Base-by-base conservation (phyloP, 208 protist genomes). In the Trypanosoma rangeli region DNA sequence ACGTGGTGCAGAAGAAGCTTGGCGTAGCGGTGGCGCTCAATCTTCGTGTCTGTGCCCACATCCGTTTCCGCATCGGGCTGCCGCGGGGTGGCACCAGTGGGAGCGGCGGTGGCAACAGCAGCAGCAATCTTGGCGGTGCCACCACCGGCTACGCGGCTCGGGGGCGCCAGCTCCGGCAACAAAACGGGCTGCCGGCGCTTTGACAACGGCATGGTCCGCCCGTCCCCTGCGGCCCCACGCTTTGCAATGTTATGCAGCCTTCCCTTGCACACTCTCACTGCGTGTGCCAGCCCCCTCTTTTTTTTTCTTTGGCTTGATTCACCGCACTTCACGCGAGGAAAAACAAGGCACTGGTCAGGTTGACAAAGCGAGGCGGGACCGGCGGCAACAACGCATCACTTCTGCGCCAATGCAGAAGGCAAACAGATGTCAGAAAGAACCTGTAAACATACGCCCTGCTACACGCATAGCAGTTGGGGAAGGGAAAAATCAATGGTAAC, bases 1-100 rank as follows among this genome's bases (percentile, higher is more conserved):
- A 52, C 75, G 20, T 94, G 69, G 13, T 76, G 73, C 7, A 76
- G 33, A 3, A 95, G 76, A 3, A 93, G 53, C 67, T 89, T 82
- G 26, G 85, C 87, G 68, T 95, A 95, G 61, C 80, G 84, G 64
- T 93, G 80, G 2, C 84, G 84, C 31, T 81, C 65, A 46, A 95
- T 78, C 37, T 82, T 81, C 13, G 20, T 61, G 42, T 90, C 78
- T 9, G 80, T 79, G 39, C 80, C 80, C 46, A 77, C 71, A 18
- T 60, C 35, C 10, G 52, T 46, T 33, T 80, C 74, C 33, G 79
- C 72, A 28, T 72, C 59, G 9, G 48, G 42, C 35, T 82, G 68
- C 29, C 20, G 56, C n/a, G 10, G 20, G 12, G 13, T 22, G 60
- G 52, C 50, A n/a, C 10, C 0, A 49, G 15, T 18, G n/a, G 52